Conservation (phyloP, 768 basidiomycete genomes). For the Cystofilobasidium capitatum region DNA sequence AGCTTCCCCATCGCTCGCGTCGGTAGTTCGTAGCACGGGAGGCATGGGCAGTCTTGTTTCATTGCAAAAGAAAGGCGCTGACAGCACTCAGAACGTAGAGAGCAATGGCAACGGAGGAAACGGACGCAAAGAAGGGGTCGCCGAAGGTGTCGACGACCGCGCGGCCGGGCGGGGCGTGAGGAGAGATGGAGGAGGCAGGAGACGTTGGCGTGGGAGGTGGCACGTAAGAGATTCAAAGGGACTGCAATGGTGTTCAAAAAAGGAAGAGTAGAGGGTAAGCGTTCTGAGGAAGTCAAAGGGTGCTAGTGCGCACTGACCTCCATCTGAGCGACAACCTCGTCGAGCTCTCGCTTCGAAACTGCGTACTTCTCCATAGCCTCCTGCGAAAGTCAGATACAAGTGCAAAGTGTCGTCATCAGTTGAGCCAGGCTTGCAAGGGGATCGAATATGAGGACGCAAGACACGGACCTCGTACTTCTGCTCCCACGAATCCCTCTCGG, state of each 20-base stretch:
- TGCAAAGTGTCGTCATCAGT: no score
- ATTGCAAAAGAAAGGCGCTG: not conserved
- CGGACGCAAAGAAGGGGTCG: not conserved
- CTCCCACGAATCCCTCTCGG: slow-evolving; percentile 89
- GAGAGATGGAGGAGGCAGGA: not conserved
- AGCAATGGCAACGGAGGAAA: no score
- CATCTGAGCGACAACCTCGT: slow-evolving; percentile 70
- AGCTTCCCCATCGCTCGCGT: no score
- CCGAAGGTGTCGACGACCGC: no score
- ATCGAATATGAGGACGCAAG: not conserved
- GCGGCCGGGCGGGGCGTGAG: no score
- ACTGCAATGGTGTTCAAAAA: not conserved
- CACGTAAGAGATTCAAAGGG: slow-evolving; percentile 12
- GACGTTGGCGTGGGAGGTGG: not conserved
- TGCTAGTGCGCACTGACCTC: slow-evolving; percentile 36
- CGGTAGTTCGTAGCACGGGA: not conserved
- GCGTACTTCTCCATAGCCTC: slow-evolving; percentile 62
- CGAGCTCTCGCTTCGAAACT: slow-evolving; percentile 66
- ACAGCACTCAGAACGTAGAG: no score
- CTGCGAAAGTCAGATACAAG: slow-evolving; percentile 42
- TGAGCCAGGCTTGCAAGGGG: not conserved
- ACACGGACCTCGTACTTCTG: slow-evolving; percentile 77
- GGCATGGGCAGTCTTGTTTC: not conserved
- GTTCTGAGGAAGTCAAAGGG: not conserved
- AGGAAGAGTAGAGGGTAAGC: not conserved